Evolutionary conservation across 164 flowering plant genomes (phyloP), one percentile per base, ranked within the genome.

Genomic region (Chloranthus sessilifolius): DNA sequence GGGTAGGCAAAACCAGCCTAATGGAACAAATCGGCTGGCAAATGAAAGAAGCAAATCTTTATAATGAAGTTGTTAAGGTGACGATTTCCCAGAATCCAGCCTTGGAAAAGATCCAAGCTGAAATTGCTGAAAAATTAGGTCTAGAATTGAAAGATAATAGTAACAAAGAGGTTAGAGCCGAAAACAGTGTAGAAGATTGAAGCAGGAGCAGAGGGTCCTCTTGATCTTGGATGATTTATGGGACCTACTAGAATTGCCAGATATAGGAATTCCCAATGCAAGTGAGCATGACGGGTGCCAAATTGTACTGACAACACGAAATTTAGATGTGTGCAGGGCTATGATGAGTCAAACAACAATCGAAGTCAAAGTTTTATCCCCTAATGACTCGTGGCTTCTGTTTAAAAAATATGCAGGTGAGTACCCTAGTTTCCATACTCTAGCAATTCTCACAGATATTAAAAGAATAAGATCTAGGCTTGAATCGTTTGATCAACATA

Each of bases 211-310:
- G n/a, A 37, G 7, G 5, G 23, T 62, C 7, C 71, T 73, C 5
- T 12, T 73, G 22, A 60, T 73, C 22, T 37, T 73, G 21, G 77
- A 72, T 50, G 70, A 68, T 59, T 16, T 73, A 0, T 72, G 77
- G 77, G 46, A 41, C 8, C 30, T 10, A 31, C 24, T 68, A 23
- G 50, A 65, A 1, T 25, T 73, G 37, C 31, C 17, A 0, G 27
- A 56, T 6, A 14, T 62, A 3, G 69, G 77, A 19, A 57, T 73
- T 25, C 73, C 68, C 3, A 11, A 1, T 9, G 16, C 10, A 2
- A 16, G 29, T 2, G 3, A 53, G 57, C 16, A 21, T 16, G 43
- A 14, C 4, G 59, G 58, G 21, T 53, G 61, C 31, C 61, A 61
- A 14, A 48, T 69, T 1, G 0, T 61, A 16, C 1, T 69, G 8